These are phyloP conservation scores for Nannochloropsis salina DNA, from an alignment of 108 stramenopile species.

Conservation along the genomic window DNA sequence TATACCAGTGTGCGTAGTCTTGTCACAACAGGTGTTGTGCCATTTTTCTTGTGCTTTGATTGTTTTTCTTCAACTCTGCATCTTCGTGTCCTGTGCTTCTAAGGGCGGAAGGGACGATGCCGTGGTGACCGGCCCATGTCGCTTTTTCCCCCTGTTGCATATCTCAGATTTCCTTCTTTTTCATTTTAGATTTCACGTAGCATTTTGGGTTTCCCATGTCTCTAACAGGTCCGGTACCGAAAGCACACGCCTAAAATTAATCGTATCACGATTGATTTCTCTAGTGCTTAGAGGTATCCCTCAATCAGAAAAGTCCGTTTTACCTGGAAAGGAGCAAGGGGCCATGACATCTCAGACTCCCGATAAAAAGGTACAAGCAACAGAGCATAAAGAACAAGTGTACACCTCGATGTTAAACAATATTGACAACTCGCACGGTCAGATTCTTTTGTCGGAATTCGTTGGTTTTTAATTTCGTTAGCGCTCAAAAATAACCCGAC, in stretches of 20 bases:
- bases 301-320: no score
- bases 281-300: slow-evolving; percentile 16
- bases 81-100: neutral
- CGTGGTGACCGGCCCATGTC: neutral
- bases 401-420: no score
- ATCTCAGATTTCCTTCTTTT: no score
- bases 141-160: neutral
- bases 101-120: no score
- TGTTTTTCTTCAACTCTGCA: neutral
- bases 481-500: no score
- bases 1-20: neutral
- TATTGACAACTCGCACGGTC: no score
- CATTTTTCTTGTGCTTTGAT: neutral
- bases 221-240: slow-evolving; percentile 28
- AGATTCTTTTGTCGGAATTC: no score
- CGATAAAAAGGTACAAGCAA: no score
- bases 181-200: neutral
- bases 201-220: neutral
- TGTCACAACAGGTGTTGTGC: neutral
- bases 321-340: no score
- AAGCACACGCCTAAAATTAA: slow-evolving; percentile 29
- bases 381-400: no score
- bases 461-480: no score
- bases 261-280: slow-evolving; percentile 41
- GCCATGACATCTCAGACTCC: no score